Base-by-base conservation (phyloP, 2,329 filamentous ascomycete species). In the Ascochyta koolunga region DNA sequence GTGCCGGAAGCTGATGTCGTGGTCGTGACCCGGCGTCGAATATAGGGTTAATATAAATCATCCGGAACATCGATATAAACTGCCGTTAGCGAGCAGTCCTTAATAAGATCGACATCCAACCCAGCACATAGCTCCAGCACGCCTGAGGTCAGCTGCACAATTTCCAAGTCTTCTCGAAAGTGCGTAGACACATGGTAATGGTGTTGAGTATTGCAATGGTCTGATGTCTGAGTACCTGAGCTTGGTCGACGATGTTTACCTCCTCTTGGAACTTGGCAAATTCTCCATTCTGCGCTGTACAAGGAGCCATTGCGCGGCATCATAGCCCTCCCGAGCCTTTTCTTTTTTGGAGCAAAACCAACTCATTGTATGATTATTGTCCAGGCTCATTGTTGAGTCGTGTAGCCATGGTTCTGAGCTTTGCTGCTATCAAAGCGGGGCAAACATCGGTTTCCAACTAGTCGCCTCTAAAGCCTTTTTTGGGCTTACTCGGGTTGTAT, bases 11-110 rank as follows among this genome's bases (percentile, higher is more conserved):
- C 50, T 56, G 32, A 22, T 33, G 21, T 19, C 21, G 8, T 50
- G 40, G 24, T 32, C 22, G 8, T 19, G 38, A 15, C 50, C 11
- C 24, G 24, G 48, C 38, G 27, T 47, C 44, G 50, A 45, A 39
- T 52, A 48, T 46, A 46, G 36, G 44, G 36, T 41, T 56, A 67
- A 67, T 67, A 33, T 64, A 62, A 50, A 38, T 45, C 41, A 38
- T 49, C 60, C 56, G 64, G 61, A 54, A 58, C 45, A 19, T 41
- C 40, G 36, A 55, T 19, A 24, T 50, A 11, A 47, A 54, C 29
- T 59, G 45, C 61, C 64, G 62, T 54, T 59, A 67, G 64, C 60
- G 62, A 63, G 27, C 5, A 37, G 19, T 21, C 41, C 36, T 50
- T 45, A 50, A 41, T 50, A 36, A 50, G 7, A n/a, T 15, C 24